Base-by-base conservation (phyloP, 2,329 filamentous ascomycete genomes). In the Phoma sp. region DNA sequence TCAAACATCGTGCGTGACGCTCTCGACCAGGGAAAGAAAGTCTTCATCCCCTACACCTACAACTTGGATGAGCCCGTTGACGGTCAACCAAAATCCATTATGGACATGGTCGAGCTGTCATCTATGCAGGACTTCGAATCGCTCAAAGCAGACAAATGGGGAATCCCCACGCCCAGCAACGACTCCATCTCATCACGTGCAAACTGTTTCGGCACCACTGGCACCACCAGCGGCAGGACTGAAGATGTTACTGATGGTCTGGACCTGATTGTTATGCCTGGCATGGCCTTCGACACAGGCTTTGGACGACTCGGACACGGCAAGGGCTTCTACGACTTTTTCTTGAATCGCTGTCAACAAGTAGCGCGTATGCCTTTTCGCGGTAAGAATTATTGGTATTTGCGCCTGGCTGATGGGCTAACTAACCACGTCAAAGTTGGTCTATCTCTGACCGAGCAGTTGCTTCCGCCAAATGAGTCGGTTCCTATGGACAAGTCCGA, bases 261-360 rank as follows among this genome's bases (percentile, higher is more conserved):
- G 37, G 93, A 99, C 73, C 75, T 99, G 61, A 89, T 99, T 60
- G 82, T 99, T 25, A 85, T 98, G 81, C 95, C 95, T 1, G 95
- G 93, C 10, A 90, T 99, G 67, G 93, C 91, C 3, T 99, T 99
- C 75, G 93, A 97, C 73, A 80, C 80, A 3, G 79, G 78, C 10
- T 83, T 95, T 57, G 85, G 88, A 62, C 84, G 95, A 65, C 82
- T 98, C 18, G 95, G 95, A 36, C 95, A 99, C 75, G 95, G 95
- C 52, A 96, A 91, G 75, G 95, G 95, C 29, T 99, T 96, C 78
- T 99, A 99, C 80, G 95, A 99, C 78, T 89, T 87, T 74, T 99
- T 96, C 75, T 78, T 99, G 70, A 85, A 88, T 68, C 86, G 88
- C 64, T 96, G 93, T 82, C 73, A 82, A 75, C 74, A 75, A 61